Base-by-base conservation (phyloP, 148 eudicot genomes). In the Mesembryanthemum crystallinum region DNA sequence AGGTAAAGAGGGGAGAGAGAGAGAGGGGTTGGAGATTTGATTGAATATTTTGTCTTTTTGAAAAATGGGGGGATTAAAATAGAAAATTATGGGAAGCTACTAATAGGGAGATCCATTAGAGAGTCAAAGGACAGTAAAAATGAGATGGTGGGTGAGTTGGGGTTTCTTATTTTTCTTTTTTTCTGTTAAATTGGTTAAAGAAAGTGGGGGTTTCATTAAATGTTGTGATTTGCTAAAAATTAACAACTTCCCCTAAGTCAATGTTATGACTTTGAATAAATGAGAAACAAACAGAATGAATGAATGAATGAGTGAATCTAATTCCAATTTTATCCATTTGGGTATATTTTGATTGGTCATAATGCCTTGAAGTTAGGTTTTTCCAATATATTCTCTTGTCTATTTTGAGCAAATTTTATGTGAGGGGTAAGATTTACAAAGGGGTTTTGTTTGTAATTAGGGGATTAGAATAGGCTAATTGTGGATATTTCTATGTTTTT, bases 311-410 rank as follows among this genome's bases (percentile, higher is more conserved):
- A 57, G n/a, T 43, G 73, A 43, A 73, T 66, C 33, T 74, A 66
- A 58, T 67, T 28, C 30, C 59, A 65, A 71, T 47, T 51, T 35
- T 8, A 64, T 75, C 73, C 54, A 59, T 47, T 17, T 23, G 43
- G 39, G 18, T 66, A 17, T 51, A 43, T 55, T 76, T 69, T 78
- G 69, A 69, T 77, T 77, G 79, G 84, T 75, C 21, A 52, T 54
- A 71, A 13, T 60, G 77, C 79, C 82, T 83, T 72, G 43, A 76
- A 83, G 51, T 79, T 73, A 63, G 73, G 83, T 64, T 66, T 82
- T 59, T 63, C 68, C 63, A 69, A 72, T 77, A 67, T 66, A 37
- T 69, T 43, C 47, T 49, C 28, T 62, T 54, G 28, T 33, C 77
- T 77, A 15, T 39, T 45, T 73, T 71, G 17, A 71, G 51, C 75